Conservation (phyloP, 2,329 filamentous ascomycete genomes). For the Cadophora sp. region DNA sequence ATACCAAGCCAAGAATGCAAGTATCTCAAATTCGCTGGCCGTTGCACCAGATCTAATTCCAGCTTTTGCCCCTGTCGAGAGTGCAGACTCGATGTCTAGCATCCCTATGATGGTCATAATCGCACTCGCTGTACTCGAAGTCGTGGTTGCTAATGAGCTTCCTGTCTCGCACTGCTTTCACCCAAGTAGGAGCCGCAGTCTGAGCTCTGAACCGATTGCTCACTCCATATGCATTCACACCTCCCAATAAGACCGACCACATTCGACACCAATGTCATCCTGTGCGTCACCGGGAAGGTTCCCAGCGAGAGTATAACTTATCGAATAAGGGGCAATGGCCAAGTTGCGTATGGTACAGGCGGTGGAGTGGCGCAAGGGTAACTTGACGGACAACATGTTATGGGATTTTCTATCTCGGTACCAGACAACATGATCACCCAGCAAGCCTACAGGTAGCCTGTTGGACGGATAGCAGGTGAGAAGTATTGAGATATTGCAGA, state of each 20-base stretch:
- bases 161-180: neutral
- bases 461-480: neutral
- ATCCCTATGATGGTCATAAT: neutral
- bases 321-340: neutral
- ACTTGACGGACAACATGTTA: neutral
- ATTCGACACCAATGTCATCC: neutral
- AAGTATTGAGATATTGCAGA: neutral
- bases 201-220: neutral
- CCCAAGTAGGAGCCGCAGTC: neutral
- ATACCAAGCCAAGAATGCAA: neutral
- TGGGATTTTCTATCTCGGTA: neutral
- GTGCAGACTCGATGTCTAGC: neutral
- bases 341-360: neutral
- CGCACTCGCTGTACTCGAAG: neutral
- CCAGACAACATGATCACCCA: neutral
- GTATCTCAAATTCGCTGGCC: neutral
- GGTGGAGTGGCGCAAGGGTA: neutral
- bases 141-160: neutral
- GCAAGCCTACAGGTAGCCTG: neutral
- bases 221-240: constrained; percentile 1
- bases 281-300: neutral
- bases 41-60: neutral
- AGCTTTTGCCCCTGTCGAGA: neutral
- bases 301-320: too few species aligned
- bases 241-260: neutral